Conservation (phyloP, 306 rosid genomes). For the Nissolia schottii region DNA sequence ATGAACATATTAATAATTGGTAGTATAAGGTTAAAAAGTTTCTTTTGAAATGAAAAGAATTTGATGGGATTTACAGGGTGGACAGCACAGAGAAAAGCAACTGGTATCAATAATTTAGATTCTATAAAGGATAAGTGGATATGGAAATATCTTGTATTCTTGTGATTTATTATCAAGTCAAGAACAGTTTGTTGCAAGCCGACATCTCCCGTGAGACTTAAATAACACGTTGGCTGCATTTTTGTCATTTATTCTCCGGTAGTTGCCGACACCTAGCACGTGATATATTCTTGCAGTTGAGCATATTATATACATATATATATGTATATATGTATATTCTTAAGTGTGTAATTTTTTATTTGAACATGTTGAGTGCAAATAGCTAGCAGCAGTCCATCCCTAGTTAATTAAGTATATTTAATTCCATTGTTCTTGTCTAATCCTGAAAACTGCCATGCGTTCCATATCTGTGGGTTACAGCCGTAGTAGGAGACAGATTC, state of each 20-base stretch:
- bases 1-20: not conserved
- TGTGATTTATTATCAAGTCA: not conserved
- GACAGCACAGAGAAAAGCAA: not conserved
- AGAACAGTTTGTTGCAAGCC: not conserved
- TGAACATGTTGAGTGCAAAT: no score
- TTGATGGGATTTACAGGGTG: not conserved
- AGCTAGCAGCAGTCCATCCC: no score
- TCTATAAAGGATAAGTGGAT: no score
- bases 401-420: no score
- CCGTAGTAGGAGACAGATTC: slow-evolving; percentile 67
- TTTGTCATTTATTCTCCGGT: not conserved
- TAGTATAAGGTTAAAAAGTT: not conserved
- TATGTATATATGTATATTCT: no score
- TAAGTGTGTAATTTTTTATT: no score
- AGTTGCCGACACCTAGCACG: not conserved
- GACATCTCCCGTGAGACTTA: no score
- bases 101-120: not conserved
- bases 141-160: not conserved
- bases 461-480: slow-evolving; percentile 29
- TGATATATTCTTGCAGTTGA: not conserved
- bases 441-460: not conserved
- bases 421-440: no score
- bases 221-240: not conserved
- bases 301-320: no score
- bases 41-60: not conserved